Percentiles rank a stretch among this genome's conserved stretches.
phyloP scores from a whole-genome alignment of 345 rosid genomes.

The Murraya paniculata region DNA sequence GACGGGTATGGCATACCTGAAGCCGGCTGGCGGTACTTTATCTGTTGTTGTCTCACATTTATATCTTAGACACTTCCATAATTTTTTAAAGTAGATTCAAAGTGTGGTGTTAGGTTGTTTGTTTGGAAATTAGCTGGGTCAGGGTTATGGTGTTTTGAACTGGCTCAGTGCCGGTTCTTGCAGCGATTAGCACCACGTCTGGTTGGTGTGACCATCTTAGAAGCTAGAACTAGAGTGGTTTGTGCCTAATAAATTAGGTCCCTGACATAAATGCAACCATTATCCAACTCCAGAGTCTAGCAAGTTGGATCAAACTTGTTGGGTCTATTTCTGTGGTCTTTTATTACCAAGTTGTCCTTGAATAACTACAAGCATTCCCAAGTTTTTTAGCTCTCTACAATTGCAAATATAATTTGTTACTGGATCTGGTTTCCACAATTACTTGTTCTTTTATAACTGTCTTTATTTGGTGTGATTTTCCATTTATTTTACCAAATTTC shows the following conservation, averaged over 20 bases:
- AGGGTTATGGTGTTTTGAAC: background rate
- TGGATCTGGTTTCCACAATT: background rate
- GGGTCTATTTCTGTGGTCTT: background rate
- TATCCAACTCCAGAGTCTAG: slow-evolving; percentile 10
- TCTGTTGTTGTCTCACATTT: background rate
- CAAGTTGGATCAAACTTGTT: slow-evolving; percentile 8
- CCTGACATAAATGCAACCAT: background rate
- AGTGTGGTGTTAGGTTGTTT: background rate
- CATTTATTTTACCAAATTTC: background rate
- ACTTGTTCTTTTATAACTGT: background rate
- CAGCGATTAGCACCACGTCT: background rate
- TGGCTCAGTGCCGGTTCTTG: background rate
- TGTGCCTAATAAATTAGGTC: background rate
- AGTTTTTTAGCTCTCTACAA: background rate
- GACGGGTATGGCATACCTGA: slow-evolving; percentile 10
- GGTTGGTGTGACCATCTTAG: background rate
- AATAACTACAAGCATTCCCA: background rate
- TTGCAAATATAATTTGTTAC: background rate
- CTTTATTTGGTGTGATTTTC: background rate
- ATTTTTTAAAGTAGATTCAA: background rate
- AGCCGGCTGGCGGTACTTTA: background rate
- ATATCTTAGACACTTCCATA: background rate
- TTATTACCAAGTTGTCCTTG: background rate
- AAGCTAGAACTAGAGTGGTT: background rate
- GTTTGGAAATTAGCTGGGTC: background rate